Evolutionary conservation across 108 stramenopile species (phyloP).

Genomic region (Nitzschia putrida): DNA sequence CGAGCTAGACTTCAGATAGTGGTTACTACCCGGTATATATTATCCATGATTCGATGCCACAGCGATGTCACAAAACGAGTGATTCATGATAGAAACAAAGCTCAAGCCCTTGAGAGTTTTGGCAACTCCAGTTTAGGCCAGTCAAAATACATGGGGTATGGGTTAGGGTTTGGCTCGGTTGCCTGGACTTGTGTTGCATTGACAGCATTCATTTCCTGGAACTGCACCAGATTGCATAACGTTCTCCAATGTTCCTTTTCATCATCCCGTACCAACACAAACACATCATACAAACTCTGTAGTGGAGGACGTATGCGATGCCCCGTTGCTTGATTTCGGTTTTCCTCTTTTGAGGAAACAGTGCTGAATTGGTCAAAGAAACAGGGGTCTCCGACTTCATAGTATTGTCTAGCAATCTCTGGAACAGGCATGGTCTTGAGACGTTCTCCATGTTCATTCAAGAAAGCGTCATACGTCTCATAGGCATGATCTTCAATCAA

Average conservation of each 20-base stretch:
- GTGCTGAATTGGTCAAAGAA: slow-evolving; percentile 76
- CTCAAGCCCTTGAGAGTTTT: too few species aligned
- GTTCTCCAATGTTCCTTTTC: slow-evolving; percentile 78
- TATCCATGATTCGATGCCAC: too few species aligned
- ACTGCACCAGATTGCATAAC: slow-evolving; percentile 63
- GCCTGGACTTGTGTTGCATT: slow-evolving; percentile 33
- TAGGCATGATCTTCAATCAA: slow-evolving; percentile 86
- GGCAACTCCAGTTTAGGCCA: too few species aligned
- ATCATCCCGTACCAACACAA: slow-evolving; percentile 82
- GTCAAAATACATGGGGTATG: not conserved
- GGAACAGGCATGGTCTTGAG: slow-evolving; percentile 69
- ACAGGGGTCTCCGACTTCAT: slow-evolving; percentile 73
- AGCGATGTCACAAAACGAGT: too few species aligned
- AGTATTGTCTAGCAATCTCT: slow-evolving; percentile 71
- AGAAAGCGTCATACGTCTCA: slow-evolving; percentile 78
- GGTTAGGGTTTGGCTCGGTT: slow-evolving; percentile 22
- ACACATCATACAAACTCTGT: slow-evolving; percentile 81
- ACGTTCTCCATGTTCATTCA: slow-evolving; percentile 55
- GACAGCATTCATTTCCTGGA: slow-evolving; percentile 58
- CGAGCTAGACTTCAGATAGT: too few species aligned
- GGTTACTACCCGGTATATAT: too few species aligned
- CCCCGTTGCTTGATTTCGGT: not conserved
- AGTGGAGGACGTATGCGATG: slow-evolving; percentile 45
- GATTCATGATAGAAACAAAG: too few species aligned
- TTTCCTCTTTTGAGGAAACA: slow-evolving; percentile 2